Base-by-base conservation (phyloP, 169 alveolate genomes). In the Theileria orientalis region DNA sequence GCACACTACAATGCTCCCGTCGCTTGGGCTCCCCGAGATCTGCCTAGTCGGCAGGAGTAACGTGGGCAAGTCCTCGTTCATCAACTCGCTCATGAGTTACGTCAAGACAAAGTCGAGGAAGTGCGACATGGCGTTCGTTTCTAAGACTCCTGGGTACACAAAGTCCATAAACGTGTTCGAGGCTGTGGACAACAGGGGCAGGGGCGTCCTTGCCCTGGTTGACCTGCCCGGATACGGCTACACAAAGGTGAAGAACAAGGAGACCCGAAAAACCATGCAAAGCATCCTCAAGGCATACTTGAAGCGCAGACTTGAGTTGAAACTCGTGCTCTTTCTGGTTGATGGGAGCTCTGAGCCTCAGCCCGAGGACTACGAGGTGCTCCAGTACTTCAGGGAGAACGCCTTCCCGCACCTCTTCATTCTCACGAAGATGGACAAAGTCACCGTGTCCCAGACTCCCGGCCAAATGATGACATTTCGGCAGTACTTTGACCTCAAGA, bases 221-320 rank as follows among this genome's bases (percentile, higher is more conserved):
- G 89, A 82, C 56, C 76, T 82, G 13, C 89, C 89, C 0, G 89
- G 89, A 3, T 82, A 82, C 63, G 89, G 89, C 1, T 64, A 66
- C 56, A 75, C 69, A 27, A 69, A 72, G 30, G 35, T 82, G 1
- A 82, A 82, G 40, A 63, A 82, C 74, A 61, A 51, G 0, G 89
- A 73, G 52, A 82, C 84, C n/a, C 52, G 69, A 19, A 66, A 51
- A 30, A 66, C 63, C 14, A 82, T 82, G 89, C 70, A 74, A 21
- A 68, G 89, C 59, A 71, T 74, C n/a, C 66, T 82, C 32, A 56
- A 76, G 29, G 89, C 85, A 19, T 82, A 82, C 74, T 33, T 82
- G 42, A 72, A 74, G 82, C 19, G 89, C n/a, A 42, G 89, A 13
- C 74, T 61, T 27, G 89, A 82, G 41, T 29, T 82, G 29, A 82